phyloP scores from a whole-genome alignment of 1,284 basidiomycete species.

The Trichosporon faecale region DNA sequence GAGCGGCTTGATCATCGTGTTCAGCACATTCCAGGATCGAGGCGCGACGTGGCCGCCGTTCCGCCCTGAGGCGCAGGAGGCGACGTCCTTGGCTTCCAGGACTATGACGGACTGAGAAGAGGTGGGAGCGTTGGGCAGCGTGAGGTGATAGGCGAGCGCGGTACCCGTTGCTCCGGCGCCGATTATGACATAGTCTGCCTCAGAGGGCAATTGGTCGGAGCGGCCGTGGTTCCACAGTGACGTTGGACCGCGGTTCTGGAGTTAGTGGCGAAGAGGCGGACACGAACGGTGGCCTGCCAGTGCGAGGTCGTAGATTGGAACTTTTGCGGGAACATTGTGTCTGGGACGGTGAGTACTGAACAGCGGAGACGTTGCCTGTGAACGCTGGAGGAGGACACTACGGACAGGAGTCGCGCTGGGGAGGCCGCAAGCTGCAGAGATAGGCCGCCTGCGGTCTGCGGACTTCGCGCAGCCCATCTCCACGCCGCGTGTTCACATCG shows the following conservation, averaged over 20 bases:
- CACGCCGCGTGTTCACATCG: too few relatives aligned
- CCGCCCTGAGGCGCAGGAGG: slow-evolving; percentile 41
- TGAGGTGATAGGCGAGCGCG: slow-evolving; percentile 38
- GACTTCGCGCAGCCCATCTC: too few relatives aligned
- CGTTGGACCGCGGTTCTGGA: slow-evolving; percentile 27
- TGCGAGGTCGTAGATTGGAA: slow-evolving; percentile 17
- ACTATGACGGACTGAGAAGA: slow-evolving; percentile 34
- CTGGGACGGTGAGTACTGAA: background rate
- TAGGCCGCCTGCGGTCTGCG: too few relatives aligned
- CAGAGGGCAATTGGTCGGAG: slow-evolving; percentile 21
- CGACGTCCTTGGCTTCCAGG: slow-evolving; percentile 45
- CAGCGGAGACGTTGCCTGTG: background rate
- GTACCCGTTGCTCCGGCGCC: slow-evolving; percentile 32
- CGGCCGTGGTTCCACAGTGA: slow-evolving; percentile 33
- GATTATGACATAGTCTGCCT: slow-evolving; percentile 32
- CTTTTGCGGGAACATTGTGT: slow-evolving; percentile 12
- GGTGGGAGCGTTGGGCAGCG: slow-evolving; percentile 25
- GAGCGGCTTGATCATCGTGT: slow-evolving; percentile 28
- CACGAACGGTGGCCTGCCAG: slow-evolving; percentile 17
- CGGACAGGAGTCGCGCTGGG: too few relatives aligned
- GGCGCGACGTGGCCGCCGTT: slow-evolving; percentile 48
- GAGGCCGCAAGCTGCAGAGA: too few relatives aligned
- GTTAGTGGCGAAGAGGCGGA: background rate
- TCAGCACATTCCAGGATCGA: slow-evolving; percentile 28
- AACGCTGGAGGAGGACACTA: background rate